Conservation (phyloP, 257 asterid genomes). For the Plectranthus barbatus region DNA sequence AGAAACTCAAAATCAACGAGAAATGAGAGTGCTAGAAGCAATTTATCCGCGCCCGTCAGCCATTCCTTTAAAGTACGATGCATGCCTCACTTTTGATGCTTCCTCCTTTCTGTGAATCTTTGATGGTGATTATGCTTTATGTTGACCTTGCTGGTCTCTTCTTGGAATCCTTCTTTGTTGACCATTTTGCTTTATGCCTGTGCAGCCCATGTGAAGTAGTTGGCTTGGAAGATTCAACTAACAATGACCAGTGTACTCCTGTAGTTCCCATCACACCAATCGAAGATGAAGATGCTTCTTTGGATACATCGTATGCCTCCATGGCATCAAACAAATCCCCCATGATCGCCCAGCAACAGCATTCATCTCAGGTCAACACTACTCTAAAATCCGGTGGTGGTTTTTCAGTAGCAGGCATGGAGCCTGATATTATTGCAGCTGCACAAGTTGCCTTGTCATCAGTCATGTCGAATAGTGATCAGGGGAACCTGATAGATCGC, state of each 20-base stretch:
- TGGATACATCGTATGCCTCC: conserved; percentile 23
- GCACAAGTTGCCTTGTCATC: conserved; percentile 58
- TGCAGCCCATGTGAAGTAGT: conserved; percentile 51
- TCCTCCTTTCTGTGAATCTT: conserved; percentile 1
- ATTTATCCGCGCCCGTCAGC: conserved; percentile 88
- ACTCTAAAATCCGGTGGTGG: conserved; percentile 1
- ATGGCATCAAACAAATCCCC: conserved; percentile 10
- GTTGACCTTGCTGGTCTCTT: neutral
- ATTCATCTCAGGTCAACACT: conserved; percentile 16
- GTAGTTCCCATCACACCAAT: conserved; percentile 72
- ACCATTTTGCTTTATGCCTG: conserved; percentile 5
- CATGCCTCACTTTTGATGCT: conserved; percentile 3
- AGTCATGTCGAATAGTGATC: conserved; percentile 25
- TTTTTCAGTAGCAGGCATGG: conserved; percentile 22
- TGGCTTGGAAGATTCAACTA: conserved; percentile 22
- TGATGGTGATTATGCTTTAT: neutral
- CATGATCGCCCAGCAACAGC: conserved; percentile 21
- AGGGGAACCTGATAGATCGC: conserved; percentile 48
- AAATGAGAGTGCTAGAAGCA: conserved; percentile 80
- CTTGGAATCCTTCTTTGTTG: neutral
- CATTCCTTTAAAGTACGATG: conserved; percentile 70
- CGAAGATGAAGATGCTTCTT: conserved; percentile 76
- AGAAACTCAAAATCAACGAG: conserved; percentile 57
- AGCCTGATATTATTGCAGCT: conserved; percentile 44
- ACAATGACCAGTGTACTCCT: conserved; percentile 29